phyloP scores from a whole-genome alignment of 2,329 filamentous ascomycete species.

The Trichothecium sympodiale region DNA sequence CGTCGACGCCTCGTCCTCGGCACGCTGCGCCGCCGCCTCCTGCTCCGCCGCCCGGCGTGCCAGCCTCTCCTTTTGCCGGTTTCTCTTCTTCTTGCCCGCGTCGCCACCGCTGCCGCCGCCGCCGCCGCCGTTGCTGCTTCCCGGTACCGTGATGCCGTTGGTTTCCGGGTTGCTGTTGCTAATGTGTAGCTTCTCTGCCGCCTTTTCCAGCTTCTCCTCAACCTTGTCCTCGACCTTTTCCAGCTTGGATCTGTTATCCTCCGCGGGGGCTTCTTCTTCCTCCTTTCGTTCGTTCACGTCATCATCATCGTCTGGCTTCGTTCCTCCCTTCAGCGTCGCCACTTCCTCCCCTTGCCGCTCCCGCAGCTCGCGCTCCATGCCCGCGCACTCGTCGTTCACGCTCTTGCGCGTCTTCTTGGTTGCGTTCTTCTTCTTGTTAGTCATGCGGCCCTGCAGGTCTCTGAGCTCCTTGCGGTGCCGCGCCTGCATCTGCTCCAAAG shows the following conservation, averaged over 20 bases:
- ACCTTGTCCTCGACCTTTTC: slow-evolving; percentile 8
- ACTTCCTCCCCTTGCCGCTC: slow-evolving; percentile 57
- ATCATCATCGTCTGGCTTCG: slow-evolving; percentile 12
- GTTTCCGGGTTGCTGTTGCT: not conserved
- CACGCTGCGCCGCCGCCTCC: slow-evolving; percentile 55
- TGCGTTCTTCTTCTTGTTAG: slow-evolving; percentile 92
- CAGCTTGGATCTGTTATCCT: slow-evolving; percentile 5
- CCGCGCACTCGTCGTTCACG: slow-evolving; percentile 65
- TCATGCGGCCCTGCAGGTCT: slow-evolving; percentile 76
- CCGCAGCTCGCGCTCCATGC: slow-evolving; percentile 54
- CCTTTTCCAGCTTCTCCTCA: slow-evolving; percentile 11
- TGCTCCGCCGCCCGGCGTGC: slow-evolving; percentile 81
- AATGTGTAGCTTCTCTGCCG: slow-evolving; percentile 12
- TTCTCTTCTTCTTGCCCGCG: slow-evolving; percentile 57
- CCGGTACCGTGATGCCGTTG: slow-evolving; percentile 3
- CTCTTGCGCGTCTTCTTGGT: slow-evolving; percentile 76
- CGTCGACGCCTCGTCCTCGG: slow-evolving; percentile 61
- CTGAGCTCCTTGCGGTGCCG: slow-evolving; percentile 82
- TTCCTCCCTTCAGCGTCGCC: slow-evolving; percentile 24
- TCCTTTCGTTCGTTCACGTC: slow-evolving; percentile 7
- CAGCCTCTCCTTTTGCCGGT: slow-evolving; percentile 82
- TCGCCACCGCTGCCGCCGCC: slow-evolving; percentile 5
- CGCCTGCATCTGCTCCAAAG: slow-evolving; percentile 65
- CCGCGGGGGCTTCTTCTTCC: slow-evolving; percentile 7
- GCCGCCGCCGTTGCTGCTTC: slow-evolving; percentile 4